Conservation (phyloP, 768 basidiomycete species). For the Suillus variegatus region DNA sequence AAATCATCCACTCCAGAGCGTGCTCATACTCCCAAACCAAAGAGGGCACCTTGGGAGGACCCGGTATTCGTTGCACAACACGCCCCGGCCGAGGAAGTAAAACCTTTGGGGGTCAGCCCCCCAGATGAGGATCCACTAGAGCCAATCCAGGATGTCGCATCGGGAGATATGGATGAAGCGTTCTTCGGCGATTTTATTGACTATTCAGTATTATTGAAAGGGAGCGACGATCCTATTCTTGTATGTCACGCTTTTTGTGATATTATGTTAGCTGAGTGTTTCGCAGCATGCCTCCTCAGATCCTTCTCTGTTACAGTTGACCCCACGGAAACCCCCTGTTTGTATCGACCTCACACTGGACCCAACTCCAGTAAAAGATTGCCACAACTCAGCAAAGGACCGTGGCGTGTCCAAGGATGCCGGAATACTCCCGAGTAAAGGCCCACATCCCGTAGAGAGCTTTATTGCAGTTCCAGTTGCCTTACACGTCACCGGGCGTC, state of each 20-base stretch:
- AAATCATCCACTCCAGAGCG: slow-evolving; percentile 11
- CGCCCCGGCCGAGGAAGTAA: background rate
- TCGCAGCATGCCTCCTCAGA: slow-evolving; percentile 13
- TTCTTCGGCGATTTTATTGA: slow-evolving; percentile 6
- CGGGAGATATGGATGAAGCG: background rate
- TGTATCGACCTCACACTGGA: slow-evolving; percentile 50
- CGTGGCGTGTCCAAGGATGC: background rate
- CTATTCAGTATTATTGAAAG: slow-evolving; percentile 8
- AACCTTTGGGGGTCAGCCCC: background rate
- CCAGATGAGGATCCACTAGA: background rate
- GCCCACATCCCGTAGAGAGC: background rate
- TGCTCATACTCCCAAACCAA: slow-evolving; percentile 17
- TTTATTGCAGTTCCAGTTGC: background rate
- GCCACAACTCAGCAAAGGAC: background rate
- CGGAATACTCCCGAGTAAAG: background rate
- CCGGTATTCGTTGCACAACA: slow-evolving; percentile 17
- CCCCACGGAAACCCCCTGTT: slow-evolving; percentile 24
- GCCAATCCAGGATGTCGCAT: background rate
- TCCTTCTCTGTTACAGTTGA: slow-evolving; percentile 11
- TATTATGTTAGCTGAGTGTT: slow-evolving; percentile 4
- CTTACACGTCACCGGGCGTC: background rate
- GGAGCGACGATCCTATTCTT: slow-evolving; percentile 4
- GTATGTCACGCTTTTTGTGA: background rate
- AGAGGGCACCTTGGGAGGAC: slow-evolving; percentile 35
- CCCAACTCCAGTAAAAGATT: slow-evolving; percentile 20